Base-by-base conservation (phyloP, 768 basidiomycete species). In the Rhodotorula kratochvilovae region DNA sequence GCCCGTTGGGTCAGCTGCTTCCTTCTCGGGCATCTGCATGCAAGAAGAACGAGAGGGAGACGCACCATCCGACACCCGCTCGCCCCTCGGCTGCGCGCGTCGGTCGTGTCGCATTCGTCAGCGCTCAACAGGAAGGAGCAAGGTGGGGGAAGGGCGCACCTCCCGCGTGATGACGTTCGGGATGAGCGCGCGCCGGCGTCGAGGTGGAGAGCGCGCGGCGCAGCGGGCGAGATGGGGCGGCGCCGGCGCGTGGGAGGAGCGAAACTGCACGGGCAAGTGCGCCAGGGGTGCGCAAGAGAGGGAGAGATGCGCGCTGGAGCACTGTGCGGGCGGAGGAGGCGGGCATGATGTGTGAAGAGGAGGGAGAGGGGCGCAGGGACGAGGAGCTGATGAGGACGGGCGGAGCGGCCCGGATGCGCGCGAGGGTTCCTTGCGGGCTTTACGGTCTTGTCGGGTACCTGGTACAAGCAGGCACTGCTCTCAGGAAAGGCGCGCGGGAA, bases 31-130 rank as follows among this genome's bases (percentile, higher is more conserved):
- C 45, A 21, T 12, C 19, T 46, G 19, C 23, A 8, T 17, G 6
- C 42, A 36, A 15, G 16, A 27, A 19, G 19, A 39, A n/a, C 1
- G 8, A 21, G 17, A 8, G 31, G n/a, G 17, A 12, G n/a, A 29
- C 63, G 33, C 42, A 68, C 71, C 71, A 25, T 74, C 73, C 13
- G 69, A 74, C 0, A 70, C 73, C 11, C 73, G 66, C 36, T 74
- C 73, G 8, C 73, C 73, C 42, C 59, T 43, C 23, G 62, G 69
- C 73, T 74, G 58, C 27, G 17, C n/a, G n/a, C n/a, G n/a, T n/a
- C n/a, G n/a, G n/a, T n/a, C n/a, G n/a, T n/a, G n/a, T n/a, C n/a
- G n/a, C n/a, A n/a, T n/a, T n/a, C n/a, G n/a, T n/a, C n/a, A 17
- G 43, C 39, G 6, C 19, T 50, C 42, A 17, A 29, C 13, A 27